Percentiles rank a stretch among this genome's conserved stretches.
Conservation (phyloP, 768 basidiomycete genomes). For the Termitomyces sp. region DNA sequence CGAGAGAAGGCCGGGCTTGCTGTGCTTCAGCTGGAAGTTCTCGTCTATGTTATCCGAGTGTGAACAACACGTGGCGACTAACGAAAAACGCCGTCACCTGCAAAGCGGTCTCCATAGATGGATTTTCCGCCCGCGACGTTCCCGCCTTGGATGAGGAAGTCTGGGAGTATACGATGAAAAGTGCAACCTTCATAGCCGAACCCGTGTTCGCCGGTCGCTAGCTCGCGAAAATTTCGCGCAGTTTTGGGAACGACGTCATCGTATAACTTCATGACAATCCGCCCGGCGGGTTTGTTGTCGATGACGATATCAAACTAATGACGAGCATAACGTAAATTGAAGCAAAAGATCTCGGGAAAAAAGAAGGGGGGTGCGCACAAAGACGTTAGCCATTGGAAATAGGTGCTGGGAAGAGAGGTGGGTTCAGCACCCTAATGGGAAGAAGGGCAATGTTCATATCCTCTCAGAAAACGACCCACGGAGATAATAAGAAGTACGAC, state of each 20-base stretch:
- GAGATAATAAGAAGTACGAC: slow-evolving; percentile 9
- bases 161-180: slow-evolving; percentile 75
- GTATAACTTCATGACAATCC: slow-evolving; percentile 80
- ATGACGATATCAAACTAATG: slow-evolving; percentile 65
- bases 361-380: slow-evolving; percentile 10
- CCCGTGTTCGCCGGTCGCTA: slow-evolving; percentile 63
- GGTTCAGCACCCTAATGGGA: neutral
- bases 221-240: slow-evolving; percentile 75
- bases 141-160: slow-evolving; percentile 85
- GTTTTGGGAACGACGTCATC: slow-evolving; percentile 84
- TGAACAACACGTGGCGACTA: slow-evolving; percentile 21
- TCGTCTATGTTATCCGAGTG: slow-evolving; percentile 52
- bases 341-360: neutral
- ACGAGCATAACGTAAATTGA: neutral
- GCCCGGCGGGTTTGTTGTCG: slow-evolving; percentile 55
- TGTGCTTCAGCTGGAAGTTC: slow-evolving; percentile 76
- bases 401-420: neutral
- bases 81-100: slow-evolving; percentile 45
- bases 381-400: slow-evolving; percentile 19
- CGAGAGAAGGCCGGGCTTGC: slow-evolving; percentile 59
- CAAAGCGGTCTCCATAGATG: slow-evolving; percentile 81
- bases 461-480: slow-evolving; percentile 7
- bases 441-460: neutral
- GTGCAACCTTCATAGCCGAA: slow-evolving; percentile 68
- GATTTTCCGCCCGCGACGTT: slow-evolving; percentile 83